phyloP scores from a whole-genome alignment of 768 basidiomycete genomes.

The Aureoboletus auriporus region DNA sequence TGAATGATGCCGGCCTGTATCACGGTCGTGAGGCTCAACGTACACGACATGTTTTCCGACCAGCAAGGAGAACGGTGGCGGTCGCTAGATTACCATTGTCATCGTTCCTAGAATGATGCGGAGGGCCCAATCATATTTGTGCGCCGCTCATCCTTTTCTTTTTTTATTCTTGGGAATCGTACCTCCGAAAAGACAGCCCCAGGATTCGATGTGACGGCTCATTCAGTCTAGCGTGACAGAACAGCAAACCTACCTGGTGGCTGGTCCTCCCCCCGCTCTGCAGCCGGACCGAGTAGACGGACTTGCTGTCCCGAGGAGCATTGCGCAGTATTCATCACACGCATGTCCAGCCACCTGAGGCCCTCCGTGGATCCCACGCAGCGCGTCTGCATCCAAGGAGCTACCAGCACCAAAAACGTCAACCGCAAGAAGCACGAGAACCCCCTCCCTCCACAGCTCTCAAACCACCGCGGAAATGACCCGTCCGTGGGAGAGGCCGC shows the following conservation, averaged over 20 bases:
- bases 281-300: neutral
- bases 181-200: neutral
- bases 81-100: constrained; percentile 3
- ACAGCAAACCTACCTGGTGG: neutral
- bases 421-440: constrained; percentile 10
- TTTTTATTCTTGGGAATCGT: neutral
- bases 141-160: neutral
- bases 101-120: constrained; percentile 2
- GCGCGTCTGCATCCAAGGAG: constrained; percentile 1
- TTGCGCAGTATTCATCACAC: neutral
- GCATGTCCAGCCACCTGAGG: constrained; percentile 4
- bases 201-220: constrained; percentile 2
- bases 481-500: constrained; percentile 3
- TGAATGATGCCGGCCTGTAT: constrained; percentile 1
- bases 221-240: constrained; percentile 6
- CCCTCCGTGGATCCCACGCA: constrained; percentile 5
- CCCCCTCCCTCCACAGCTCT: neutral
- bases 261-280: neutral
- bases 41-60: constrained; percentile 16
- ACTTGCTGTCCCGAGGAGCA: constrained; percentile 1
- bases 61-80: constrained; percentile 15
- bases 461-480: constrained; percentile 24
- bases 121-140: too few relatives aligned
- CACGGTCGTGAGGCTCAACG: neutral
- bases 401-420: constrained; percentile 8